Evolutionary conservation across 495 filamentous ascomycete genomes (phyloP).

Genomic region (Chlorociboria aeruginascens): DNA sequence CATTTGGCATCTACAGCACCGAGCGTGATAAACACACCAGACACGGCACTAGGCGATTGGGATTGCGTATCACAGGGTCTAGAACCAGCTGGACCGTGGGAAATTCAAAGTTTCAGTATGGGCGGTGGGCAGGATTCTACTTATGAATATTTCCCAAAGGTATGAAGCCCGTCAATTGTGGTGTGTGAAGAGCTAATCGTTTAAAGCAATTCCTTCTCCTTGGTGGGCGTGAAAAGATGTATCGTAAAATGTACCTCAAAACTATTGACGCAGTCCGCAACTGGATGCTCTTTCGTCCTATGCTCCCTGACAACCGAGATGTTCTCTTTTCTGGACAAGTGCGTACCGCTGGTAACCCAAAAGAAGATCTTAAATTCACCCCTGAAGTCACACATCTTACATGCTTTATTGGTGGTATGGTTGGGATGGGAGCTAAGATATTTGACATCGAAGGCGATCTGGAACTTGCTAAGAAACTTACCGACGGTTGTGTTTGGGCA

Average conservation of each 20-base stretch:
- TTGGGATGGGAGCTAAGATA: slow-evolving; percentile 78
- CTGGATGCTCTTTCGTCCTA: slow-evolving; percentile 73
- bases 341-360: slow-evolving; percentile 25
- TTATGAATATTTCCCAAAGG: slow-evolving; percentile 93
- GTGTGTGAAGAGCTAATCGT: not conserved
- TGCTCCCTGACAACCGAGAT: slow-evolving; percentile 62
- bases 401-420: slow-evolving; percentile 92
- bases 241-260: slow-evolving; percentile 68
- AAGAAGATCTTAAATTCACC: slow-evolving; percentile 27
- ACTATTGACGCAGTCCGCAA: slow-evolving; percentile 59
- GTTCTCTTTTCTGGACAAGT: slow-evolving; percentile 60
- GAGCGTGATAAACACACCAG: not conserved
- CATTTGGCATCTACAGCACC: too few species aligned
- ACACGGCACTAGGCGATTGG: slow-evolving; percentile 16
- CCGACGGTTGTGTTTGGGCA: slow-evolving; percentile 91
- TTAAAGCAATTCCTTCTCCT: slow-evolving; percentile 51
- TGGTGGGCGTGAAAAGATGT: slow-evolving; percentile 72
- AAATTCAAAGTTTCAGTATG: slow-evolving; percentile 47
- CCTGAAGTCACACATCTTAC: slow-evolving; percentile 67
- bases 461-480: slow-evolving; percentile 68
- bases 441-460: slow-evolving; percentile 71
- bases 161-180: slow-evolving; percentile 10
- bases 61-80: slow-evolving; percentile 46
- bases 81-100: slow-evolving; percentile 27
- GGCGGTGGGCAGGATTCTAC: slow-evolving; percentile 82